Evolutionary conservation across 306 rosid species (phyloP).

Genomic region (Rosa rugosa): DNA sequence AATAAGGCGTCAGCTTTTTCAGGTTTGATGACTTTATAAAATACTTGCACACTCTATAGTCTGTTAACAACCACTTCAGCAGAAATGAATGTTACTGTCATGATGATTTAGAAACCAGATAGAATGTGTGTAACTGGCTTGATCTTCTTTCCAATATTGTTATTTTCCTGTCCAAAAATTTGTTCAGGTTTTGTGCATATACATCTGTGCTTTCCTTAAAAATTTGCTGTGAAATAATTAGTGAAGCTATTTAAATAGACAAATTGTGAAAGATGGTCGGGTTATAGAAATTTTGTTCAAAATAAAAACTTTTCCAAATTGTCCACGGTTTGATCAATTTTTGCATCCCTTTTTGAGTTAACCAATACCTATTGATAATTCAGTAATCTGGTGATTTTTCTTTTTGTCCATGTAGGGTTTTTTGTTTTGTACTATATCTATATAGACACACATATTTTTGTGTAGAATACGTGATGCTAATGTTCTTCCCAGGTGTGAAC

Average conservation of each 20-base stretch:
- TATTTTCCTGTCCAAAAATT: background rate
- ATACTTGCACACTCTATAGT: slow-evolving; percentile 2
- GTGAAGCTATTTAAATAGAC: background rate
- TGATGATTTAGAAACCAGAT: slow-evolving; percentile 6
- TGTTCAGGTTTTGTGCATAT: background rate
- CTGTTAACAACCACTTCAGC: slow-evolving; percentile 6
- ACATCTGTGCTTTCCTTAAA: no score
- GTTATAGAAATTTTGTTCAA: background rate
- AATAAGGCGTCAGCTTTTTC: slow-evolving; percentile 90
- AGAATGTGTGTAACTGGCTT: background rate
- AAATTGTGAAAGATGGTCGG: background rate
- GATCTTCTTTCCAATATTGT: background rate
- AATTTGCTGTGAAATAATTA: background rate
- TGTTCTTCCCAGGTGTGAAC: no score
- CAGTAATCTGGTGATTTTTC: background rate
- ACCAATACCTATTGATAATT: background rate
- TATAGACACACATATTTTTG: no score
- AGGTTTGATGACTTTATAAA: slow-evolving; percentile 46
- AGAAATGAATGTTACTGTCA: background rate
- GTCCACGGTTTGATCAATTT: background rate
- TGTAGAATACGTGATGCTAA: no score
- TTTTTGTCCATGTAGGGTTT: background rate
- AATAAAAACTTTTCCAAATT: background rate
- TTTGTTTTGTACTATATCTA: background rate
- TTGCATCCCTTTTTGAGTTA: background rate